These are phyloP conservation scores for Penicillium sp. DNA, from an alignment of 2,329 filamentous ascomycete species.

Conservation along the genomic window DNA sequence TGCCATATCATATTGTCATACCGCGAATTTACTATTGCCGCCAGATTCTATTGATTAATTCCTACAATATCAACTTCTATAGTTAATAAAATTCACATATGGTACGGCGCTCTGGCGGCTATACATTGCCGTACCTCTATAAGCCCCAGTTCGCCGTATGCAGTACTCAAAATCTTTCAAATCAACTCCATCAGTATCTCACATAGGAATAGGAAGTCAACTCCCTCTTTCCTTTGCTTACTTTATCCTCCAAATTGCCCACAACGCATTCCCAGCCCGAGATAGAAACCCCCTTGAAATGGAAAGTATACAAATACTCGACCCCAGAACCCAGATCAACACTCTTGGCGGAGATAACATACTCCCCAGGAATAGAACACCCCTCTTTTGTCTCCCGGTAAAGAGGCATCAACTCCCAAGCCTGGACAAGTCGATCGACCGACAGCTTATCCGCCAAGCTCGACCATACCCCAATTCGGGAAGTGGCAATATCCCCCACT, in stretches of 20 bases:
- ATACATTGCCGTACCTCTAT: no score
- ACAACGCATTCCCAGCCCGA: conserved; percentile 17
- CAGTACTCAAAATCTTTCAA: neutral
- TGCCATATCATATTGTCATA: no score
- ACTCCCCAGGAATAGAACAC: conserved; percentile 5
- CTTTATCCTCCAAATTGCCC: neutral
- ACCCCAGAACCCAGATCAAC: neutral
- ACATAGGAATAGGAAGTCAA: neutral
- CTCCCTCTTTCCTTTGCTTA: neutral
- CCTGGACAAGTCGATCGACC: conserved; percentile 3
- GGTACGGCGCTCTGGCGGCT: no score
- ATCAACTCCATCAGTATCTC: neutral
- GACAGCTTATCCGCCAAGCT: neutral
- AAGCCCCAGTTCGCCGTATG: neutral
- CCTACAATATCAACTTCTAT: no score
- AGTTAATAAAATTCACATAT: no score
- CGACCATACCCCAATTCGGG: conserved; percentile 17
- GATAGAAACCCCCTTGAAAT: conserved; percentile 28
- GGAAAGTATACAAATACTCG: conserved; percentile 21
- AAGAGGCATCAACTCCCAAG: conserved; percentile 6
- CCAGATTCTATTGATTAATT: no score
- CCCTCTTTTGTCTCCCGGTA: neutral
- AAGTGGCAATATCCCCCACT: neutral
- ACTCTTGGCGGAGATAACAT: conserved; percentile 13
- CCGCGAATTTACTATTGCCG: no score